Conservation (phyloP, 2,329 filamentous ascomycete species). For the Phaeosphaeria sp. region DNA sequence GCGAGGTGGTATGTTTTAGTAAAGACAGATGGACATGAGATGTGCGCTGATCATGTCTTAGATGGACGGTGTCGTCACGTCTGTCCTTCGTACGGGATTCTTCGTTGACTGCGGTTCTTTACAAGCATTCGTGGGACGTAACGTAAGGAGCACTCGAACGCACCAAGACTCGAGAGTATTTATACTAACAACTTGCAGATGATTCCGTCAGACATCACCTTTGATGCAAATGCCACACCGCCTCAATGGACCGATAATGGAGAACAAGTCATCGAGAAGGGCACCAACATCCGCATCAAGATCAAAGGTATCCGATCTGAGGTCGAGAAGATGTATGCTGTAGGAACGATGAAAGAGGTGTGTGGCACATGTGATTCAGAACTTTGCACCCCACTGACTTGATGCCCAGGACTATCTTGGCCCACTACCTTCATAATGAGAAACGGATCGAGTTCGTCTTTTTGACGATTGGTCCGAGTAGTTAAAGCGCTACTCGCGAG, state of each 20-base stretch:
- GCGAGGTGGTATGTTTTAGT: constrained; percentile 79
- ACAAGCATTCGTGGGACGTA: constrained; percentile 78
- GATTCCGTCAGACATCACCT: constrained; percentile 91
- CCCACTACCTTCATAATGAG: constrained; percentile 38
- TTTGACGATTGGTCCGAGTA: neutral
- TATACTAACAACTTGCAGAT: constrained; percentile 61
- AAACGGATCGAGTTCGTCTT: neutral
- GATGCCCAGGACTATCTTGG: constrained; percentile 48
- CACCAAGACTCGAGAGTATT: too few relatives aligned
- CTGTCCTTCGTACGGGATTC: constrained; percentile 90
- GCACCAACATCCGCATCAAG: constrained; percentile 91
- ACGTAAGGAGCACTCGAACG: constrained; percentile 69
- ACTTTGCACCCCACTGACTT: constrained; percentile 16
- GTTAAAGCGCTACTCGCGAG: neutral
- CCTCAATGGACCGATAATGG: constrained; percentile 95
- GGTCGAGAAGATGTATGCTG: constrained; percentile 93
- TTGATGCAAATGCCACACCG: constrained; percentile 94
- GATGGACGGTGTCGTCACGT: constrained; percentile 93
- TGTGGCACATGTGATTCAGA: constrained; percentile 7
- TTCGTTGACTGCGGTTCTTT: constrained; percentile 84
- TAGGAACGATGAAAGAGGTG: constrained; percentile 91
- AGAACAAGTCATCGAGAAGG: constrained; percentile 91
- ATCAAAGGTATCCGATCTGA: constrained; percentile 93
- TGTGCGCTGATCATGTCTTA: constrained; percentile 50
- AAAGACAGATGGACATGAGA: neutral